phyloP scores from a whole-genome alignment of 2,329 filamentous ascomycete species.

The Penicillium sp. region DNA sequence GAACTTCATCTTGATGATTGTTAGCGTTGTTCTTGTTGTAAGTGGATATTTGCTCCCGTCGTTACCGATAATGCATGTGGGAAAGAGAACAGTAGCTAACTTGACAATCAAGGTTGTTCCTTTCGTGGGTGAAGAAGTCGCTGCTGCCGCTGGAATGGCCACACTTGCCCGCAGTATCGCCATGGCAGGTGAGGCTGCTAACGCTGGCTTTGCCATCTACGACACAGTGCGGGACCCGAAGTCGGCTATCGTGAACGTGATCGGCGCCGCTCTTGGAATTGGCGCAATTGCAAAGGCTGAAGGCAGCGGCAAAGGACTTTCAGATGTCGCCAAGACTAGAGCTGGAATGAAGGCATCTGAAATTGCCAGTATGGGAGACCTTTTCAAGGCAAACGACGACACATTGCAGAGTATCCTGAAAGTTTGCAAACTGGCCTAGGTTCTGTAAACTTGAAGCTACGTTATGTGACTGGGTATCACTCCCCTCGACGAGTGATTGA shows the following conservation, averaged over 20 bases:
- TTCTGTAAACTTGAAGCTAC: no score
- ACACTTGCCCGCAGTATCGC: background rate
- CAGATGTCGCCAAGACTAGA: background rate
- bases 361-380: background rate
- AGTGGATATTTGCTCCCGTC: background rate
- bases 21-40: conserved; percentile 2
- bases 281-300: background rate
- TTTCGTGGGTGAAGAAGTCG: background rate
- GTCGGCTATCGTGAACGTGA: background rate
- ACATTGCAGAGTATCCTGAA: background rate
- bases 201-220: background rate
- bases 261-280: background rate
- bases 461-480: no score
- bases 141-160: background rate
- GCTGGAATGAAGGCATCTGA: background rate
- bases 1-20: conserved; percentile 3
- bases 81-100: no score
- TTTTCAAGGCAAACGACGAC: background rate
- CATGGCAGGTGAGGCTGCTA: background rate
- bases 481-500: no score
- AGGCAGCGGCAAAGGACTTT: background rate
- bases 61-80: no score
- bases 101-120: background rate
- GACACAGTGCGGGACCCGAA: background rate
- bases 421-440: no score